These are phyloP conservation scores for Pascua sp. DNA, from an alignment of 1,284 basidiomycete genomes.

Conservation along the genomic window DNA sequence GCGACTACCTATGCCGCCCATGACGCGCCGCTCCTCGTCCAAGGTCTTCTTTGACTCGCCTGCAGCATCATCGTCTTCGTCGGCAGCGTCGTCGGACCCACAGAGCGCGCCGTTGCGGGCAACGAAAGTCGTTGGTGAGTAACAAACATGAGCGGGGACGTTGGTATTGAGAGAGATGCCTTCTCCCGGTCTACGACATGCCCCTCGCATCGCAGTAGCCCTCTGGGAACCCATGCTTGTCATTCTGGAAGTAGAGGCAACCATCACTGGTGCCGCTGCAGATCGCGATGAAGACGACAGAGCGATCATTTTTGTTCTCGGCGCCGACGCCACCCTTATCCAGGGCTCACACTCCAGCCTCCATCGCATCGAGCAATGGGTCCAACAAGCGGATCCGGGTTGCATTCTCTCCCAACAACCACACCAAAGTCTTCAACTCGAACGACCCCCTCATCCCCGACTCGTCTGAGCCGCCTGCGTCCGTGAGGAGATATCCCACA, in stretches of 20 bases:
- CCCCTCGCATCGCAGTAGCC: not conserved
- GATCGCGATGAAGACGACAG: not conserved
- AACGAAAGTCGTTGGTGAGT: too few species aligned
- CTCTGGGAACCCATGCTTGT: not conserved
- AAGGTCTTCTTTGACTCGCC: too few species aligned
- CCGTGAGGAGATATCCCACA: not conserved
- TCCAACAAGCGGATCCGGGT: conserved; percentile 15
- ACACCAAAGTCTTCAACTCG: conserved; percentile 37
- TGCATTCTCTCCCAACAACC: conserved; percentile 34
- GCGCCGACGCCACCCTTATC: not conserved
- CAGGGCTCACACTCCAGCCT: not conserved
- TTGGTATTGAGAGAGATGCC: not conserved
- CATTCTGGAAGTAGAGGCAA: not conserved
- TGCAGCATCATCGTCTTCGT: too few species aligned
- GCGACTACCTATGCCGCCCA: too few species aligned
- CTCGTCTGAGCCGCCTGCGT: not conserved
- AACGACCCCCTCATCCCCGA: conserved; percentile 29
- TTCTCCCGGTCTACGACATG: not conserved
- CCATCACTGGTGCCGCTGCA: not conserved
- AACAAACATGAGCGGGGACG: not conserved
- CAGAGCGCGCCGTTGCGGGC: too few species aligned
- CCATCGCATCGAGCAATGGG: not conserved
- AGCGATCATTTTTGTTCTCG: not conserved
- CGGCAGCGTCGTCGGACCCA: too few species aligned
- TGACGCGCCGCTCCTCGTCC: too few species aligned